These are phyloP conservation scores for Vitis amurensis DNA, from an alignment of 164 flowering plant species.

Conservation along the genomic window DNA sequence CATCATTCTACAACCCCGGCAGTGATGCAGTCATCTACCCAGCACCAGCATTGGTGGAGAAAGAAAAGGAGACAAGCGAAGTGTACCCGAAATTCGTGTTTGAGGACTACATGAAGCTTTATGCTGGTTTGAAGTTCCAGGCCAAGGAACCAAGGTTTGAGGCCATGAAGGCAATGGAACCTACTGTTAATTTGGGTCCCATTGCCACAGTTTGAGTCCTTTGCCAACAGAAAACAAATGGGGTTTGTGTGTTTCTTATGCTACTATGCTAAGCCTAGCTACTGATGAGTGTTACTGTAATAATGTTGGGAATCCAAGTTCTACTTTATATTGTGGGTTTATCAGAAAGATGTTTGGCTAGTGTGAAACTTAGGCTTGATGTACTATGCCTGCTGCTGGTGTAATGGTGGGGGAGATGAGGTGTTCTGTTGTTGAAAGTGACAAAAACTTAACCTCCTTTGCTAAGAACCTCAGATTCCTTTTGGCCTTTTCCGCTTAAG, in stretches of 20 bases:
- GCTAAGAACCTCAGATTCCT: too few relatives aligned
- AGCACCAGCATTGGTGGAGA: slow-evolving; percentile 61
- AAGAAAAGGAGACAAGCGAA: slow-evolving; percentile 36
- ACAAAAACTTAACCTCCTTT: too few relatives aligned
- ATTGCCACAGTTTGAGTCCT: slow-evolving; percentile 51
- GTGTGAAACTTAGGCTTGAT: background rate
- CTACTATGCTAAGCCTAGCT: background rate
- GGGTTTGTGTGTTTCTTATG: background rate
- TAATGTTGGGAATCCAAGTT: background rate
- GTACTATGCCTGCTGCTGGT: too few relatives aligned
- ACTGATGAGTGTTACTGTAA: background rate
- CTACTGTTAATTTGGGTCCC: slow-evolving; percentile 35
- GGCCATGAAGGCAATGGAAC: slow-evolving; percentile 69
- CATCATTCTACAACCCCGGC: slow-evolving; percentile 94
- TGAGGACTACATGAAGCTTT: slow-evolving; percentile 95
- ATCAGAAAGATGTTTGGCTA: background rate
- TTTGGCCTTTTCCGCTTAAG: too few relatives aligned
- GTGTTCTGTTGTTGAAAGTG: too few relatives aligned
- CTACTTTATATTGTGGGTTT: background rate
- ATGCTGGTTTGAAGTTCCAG: slow-evolving; percentile 76
- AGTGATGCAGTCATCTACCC: slow-evolving; percentile 87
- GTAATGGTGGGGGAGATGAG: too few relatives aligned
- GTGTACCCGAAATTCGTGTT: slow-evolving; percentile 86
- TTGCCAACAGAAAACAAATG: background rate
- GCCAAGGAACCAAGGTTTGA: slow-evolving; percentile 95